Base-by-base conservation (phyloP, 257 asterid species). In the Capsicum baccatum region DNA sequence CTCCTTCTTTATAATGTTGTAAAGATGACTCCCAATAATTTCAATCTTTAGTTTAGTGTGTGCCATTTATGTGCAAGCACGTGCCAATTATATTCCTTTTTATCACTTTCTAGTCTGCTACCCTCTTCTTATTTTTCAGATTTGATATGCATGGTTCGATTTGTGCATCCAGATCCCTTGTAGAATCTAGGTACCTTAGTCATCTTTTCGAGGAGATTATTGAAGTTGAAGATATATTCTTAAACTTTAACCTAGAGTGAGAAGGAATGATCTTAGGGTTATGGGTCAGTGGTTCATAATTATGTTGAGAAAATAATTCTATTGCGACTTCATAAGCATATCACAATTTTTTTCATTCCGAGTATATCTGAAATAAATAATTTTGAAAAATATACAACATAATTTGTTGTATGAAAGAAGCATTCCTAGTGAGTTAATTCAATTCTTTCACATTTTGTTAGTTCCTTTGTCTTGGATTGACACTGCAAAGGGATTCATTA, bases 91-190 rank as follows among this genome's bases (percentile, higher is more conserved):
- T 76, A 54, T 52, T 8, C 48, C 64, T 76, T 76, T 35, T 76
- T 26, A 52, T 76, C 63, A 54, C 81, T 52, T 74, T 26, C 13
- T 56, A 76, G 64, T 76, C 50, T 76, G 54, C 81, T 54, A 35
- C 63, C 81, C 26, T 52, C 63, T 13, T 26, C 1, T 26, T 26
- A 1, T 26, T 26, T 26, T 26, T 26, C 33, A 26, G 33, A 26
- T 26, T 26, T 26, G 33, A 26, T 26, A 39, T 68, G 78, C 48
- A 14, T 68, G 15, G 5, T 39, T 39, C 19, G 26, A 54, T 68
- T 16, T 15, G 21, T 13, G 54, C 8, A 39, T 68, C 78, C 54
- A 76, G 14, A 76, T 52, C 63, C 19, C 63, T 76, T 52, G 63
- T 21, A 52, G n/a, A 52, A 26, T 47, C n/a, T 48, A 12, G 42